Evolutionary conservation across 257 asterid species (phyloP).

Genomic region (Nyctanthes arbortristis): DNA sequence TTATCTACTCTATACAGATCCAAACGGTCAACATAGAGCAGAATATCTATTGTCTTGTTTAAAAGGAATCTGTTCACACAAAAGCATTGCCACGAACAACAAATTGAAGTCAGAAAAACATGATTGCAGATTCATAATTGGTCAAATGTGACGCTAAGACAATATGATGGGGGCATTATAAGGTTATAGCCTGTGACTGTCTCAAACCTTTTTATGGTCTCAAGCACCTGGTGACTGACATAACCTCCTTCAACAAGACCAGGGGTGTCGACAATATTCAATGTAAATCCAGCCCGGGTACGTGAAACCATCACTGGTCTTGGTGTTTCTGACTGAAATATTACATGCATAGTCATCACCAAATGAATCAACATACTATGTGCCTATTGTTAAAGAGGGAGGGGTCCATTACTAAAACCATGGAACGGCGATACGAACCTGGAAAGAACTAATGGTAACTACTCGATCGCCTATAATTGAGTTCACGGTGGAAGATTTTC

Average conservation of each 20-base stretch:
- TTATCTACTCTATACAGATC: constrained; percentile 96
- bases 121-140: background rate
- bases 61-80: constrained; percentile 72
- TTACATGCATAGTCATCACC: background rate
- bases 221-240: constrained; percentile 79
- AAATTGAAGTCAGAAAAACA: background rate
- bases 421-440: constrained; percentile 43
- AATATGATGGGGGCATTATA: background rate
- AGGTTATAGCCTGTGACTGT: background rate
- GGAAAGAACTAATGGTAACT: constrained; percentile 92
- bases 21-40: constrained; percentile 97
- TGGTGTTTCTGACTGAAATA: constrained; percentile 82
- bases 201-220: constrained; percentile 74
- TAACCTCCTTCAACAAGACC: constrained; percentile 97
- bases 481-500: constrained; percentile 92
- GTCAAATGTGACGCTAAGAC: background rate
- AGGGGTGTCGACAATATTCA: constrained; percentile 91
- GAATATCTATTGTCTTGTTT: constrained; percentile 88
- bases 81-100: constrained; percentile 7
- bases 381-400: background rate
- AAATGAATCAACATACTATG: too few relatives aligned
- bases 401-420: constrained; percentile 15
- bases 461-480: constrained; percentile 90
- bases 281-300: constrained; percentile 77
- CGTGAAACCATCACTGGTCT: constrained; percentile 97